These are phyloP conservation scores for Brassica balearica DNA, from an alignment of 441 rosid genomes.

Conservation along the genomic window DNA sequence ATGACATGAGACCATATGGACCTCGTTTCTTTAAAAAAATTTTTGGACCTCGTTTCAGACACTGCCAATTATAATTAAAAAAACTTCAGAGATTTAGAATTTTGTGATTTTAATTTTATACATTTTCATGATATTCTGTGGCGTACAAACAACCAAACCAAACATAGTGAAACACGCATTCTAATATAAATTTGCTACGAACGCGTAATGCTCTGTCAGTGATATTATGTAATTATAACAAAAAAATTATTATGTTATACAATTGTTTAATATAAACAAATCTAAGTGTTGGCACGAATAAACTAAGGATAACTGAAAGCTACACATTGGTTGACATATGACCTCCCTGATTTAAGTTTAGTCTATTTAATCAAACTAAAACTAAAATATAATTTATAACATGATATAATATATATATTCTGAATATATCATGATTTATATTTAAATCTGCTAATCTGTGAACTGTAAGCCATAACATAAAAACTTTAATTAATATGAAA, in stretches of 20 bases:
- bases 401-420: background rate
- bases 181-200: slow-evolving; percentile 1
- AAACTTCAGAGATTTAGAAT: background rate
- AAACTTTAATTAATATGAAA: too few relatives aligned
- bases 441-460: background rate
- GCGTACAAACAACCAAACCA: background rate
- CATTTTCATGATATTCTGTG: background rate
- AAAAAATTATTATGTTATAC: background rate
- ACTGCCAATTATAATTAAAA: background rate
- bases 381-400: background rate
- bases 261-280: background rate
- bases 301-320: background rate
- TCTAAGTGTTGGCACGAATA: background rate
- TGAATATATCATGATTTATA: background rate
- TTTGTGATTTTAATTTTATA: background rate
- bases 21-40: background rate
- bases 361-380: background rate
- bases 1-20: background rate
- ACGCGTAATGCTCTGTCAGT: background rate
- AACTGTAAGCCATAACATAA: background rate
- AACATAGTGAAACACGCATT: background rate
- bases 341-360: background rate
- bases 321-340: slow-evolving; percentile 4
- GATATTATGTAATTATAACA: background rate
- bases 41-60: background rate